Conservation (phyloP, 1,284 basidiomycete genomes). For the Moesziomyces parantarcticus region DNA sequence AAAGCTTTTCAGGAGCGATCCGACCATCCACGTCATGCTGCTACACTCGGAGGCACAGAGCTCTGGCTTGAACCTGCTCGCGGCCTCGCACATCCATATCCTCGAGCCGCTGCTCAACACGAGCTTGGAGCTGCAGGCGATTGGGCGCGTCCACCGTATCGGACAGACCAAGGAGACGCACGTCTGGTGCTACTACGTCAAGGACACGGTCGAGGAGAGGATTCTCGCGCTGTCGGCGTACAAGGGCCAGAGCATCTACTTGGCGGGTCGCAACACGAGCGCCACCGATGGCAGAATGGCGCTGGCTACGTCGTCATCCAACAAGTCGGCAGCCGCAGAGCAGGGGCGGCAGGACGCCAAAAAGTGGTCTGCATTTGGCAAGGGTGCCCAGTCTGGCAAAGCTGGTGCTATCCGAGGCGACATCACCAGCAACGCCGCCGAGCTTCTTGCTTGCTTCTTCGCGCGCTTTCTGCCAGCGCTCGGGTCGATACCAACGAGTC, state of each 20-base stretch:
- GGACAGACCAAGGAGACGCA: constrained; percentile 59
- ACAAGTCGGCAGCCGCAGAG: constrained; percentile 23
- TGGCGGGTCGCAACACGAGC: constrained; percentile 37
- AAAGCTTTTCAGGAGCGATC: constrained; percentile 47
- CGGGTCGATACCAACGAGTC: not conserved
- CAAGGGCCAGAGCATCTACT: constrained; percentile 53
- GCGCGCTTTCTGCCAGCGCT: constrained; percentile 22
- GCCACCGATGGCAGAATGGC: constrained; percentile 2
- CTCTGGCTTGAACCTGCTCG: constrained; percentile 59
- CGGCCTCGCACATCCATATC: constrained; percentile 59
- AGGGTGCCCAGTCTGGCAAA: constrained; percentile 13
- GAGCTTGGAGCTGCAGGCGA: constrained; percentile 60
- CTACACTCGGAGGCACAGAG: constrained; percentile 65
- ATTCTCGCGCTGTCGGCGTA: constrained; percentile 51
- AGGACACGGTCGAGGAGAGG: constrained; percentile 61
- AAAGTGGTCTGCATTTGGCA: constrained; percentile 30
- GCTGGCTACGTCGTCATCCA: not conserved
- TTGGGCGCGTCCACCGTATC: constrained; percentile 63
- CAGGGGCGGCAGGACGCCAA: constrained; percentile 28
- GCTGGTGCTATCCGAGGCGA: constrained; percentile 44
- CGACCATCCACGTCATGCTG: constrained; percentile 52
- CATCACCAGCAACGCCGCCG: constrained; percentile 42
- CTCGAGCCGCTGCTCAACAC: constrained; percentile 64
- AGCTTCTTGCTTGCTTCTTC: constrained; percentile 57
- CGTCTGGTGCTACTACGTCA: constrained; percentile 60